phyloP scores from a whole-genome alignment of 805 yeast species.

The Spathaspora sp. region DNA sequence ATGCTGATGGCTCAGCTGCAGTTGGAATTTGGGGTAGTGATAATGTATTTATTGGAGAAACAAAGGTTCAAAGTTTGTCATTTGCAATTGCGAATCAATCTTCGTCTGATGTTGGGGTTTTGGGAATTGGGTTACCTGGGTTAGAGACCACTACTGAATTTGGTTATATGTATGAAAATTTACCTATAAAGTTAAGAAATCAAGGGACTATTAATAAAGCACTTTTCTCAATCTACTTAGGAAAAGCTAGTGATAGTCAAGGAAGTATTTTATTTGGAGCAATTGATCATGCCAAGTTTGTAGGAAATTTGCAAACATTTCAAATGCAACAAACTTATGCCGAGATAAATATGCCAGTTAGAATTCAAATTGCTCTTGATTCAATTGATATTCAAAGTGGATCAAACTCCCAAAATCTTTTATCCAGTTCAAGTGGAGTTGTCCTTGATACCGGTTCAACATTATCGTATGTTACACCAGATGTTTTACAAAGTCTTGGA shows the following conservation, averaged over 20 bases:
- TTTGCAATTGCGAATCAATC: conserved; percentile 73
- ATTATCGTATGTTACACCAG: conserved; percentile 40
- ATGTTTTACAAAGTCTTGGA: conserved; percentile 33
- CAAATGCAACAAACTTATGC: conserved; percentile 20
- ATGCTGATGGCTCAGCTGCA: conserved; percentile 49
- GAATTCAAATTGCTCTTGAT: conserved; percentile 36
- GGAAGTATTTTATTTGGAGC: conserved; percentile 43
- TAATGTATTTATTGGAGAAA: conserved; percentile 47
- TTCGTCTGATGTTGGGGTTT: conserved; percentile 63
- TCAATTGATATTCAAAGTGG: conserved; percentile 21
- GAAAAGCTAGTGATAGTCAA: conserved; percentile 16
- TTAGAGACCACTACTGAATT: conserved; percentile 54
- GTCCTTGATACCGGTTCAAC: conserved; percentile 36
- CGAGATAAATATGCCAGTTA: background rate
- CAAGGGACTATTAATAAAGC: conserved; percentile 30
- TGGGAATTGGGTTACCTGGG: conserved; percentile 69
- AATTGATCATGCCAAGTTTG: conserved; percentile 39
- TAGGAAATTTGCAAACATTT: conserved; percentile 28
- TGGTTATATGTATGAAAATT: conserved; percentile 33
- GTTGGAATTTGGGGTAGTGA: conserved; percentile 63
- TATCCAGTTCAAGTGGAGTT: conserved; percentile 19
- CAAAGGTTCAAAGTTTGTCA: conserved; percentile 47
- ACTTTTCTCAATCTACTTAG: conserved; percentile 36
- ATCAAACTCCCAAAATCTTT: conserved; percentile 8
- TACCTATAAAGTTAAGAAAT: conserved; percentile 30